phyloP scores from a whole-genome alignment of 2,329 filamentous ascomycete species.

The Cadophora luteo-olivacea region DNA sequence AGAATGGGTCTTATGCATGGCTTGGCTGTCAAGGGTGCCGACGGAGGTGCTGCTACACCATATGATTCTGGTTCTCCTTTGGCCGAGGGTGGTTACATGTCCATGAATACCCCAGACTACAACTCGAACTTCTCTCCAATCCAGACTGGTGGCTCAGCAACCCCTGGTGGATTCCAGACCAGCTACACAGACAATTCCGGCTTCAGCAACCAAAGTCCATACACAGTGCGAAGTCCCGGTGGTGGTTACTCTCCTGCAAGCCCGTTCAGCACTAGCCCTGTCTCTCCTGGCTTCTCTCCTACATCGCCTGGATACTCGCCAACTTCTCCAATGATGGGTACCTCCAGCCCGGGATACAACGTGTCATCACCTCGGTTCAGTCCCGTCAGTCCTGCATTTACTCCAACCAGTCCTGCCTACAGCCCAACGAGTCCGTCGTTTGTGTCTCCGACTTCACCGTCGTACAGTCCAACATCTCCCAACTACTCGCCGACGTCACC shows the following conservation, averaged over 20 bases:
- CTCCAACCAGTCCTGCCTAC: conserved; percentile 45
- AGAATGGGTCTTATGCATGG: conserved; percentile 83
- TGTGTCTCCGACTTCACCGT: conserved; percentile 71
- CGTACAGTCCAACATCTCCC: conserved; percentile 78
- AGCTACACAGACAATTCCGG: conserved; percentile 74
- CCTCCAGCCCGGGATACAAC: conserved; percentile 58
- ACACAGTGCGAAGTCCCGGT: conserved; percentile 57
- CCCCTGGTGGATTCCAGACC: conserved; percentile 67
- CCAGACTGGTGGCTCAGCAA: conserved; percentile 75
- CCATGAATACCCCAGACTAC: conserved; percentile 60
- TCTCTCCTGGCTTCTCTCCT: conserved; percentile 54
- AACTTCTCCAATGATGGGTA: conserved; percentile 63
- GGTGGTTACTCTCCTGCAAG: conserved; percentile 76
- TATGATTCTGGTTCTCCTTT: conserved; percentile 90
- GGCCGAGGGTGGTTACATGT: conserved; percentile 71
- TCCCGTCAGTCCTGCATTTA: conserved; percentile 59
- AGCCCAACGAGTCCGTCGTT: conserved; percentile 46
- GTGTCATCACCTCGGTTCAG: conserved; percentile 57
- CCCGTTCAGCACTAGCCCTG: conserved; percentile 56
- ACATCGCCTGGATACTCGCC: conserved; percentile 46
- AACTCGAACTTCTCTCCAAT: conserved; percentile 77
- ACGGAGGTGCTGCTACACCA: conserved; percentile 88
- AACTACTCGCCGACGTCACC: conserved; percentile 76
- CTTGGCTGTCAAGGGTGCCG: conserved; percentile 76
- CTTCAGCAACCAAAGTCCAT: conserved; percentile 47